Percentiles rank a stretch among this genome's conserved stretches.
Conservation (phyloP, 805 yeast species). For the Candida hungchunana region DNA sequence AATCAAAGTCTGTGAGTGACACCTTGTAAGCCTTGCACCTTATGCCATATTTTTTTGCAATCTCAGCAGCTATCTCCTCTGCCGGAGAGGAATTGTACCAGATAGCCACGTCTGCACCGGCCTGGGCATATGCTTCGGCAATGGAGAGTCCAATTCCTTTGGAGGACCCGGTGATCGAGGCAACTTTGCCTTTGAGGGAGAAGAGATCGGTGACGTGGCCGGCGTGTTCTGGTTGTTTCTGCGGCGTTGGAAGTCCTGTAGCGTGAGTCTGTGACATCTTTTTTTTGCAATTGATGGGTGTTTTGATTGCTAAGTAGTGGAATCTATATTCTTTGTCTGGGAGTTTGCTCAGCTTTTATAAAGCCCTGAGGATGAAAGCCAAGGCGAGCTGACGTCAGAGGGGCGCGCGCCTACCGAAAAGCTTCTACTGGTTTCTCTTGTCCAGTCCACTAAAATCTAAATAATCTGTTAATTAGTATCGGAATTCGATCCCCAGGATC, state of each 20-base stretch:
- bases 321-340: background rate
- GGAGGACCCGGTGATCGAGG: conserved; percentile 80
- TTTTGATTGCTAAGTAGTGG: too few species aligned
- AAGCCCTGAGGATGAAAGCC: too few species aligned
- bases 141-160: conserved; percentile 81
- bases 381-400: too few species aligned
- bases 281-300: background rate
- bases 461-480: too few species aligned
- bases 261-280: conserved; percentile 21
- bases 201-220: conserved; percentile 60
- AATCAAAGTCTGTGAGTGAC: conserved; percentile 28
- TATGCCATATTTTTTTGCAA: conserved; percentile 58
- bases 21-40: conserved; percentile 52
- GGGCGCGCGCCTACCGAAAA: too few species aligned
- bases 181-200: conserved; percentile 79
- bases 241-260: conserved; percentile 35
- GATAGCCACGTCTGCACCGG: conserved; percentile 78
- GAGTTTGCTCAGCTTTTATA: too few species aligned
- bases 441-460: too few species aligned
- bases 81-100: conserved; percentile 29
- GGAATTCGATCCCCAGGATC: too few species aligned
- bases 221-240: conserved; percentile 46
- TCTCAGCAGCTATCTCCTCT: conserved; percentile 43
- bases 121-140: conserved; percentile 82
- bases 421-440: too few species aligned